A percentile compares a stretch with the other conserved stretches of the same genome.
These are phyloP conservation scores for Ophioceras dolichostomum DNA, from an alignment of 2,329 filamentous ascomycete species.

Conservation along the genomic window DNA sequence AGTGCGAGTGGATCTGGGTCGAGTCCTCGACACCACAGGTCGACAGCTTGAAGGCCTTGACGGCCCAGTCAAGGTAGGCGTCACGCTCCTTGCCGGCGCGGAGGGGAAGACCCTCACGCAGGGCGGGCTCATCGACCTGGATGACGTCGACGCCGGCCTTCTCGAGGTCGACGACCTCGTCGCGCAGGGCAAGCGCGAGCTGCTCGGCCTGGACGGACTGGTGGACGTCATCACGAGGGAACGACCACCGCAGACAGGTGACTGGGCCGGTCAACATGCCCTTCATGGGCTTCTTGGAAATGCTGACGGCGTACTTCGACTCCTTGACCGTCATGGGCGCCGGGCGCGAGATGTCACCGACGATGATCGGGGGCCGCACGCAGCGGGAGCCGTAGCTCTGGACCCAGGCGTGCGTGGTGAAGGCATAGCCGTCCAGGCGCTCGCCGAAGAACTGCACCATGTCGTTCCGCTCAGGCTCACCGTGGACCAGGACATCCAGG, in stretches of 20 bases:
- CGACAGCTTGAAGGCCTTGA: constrained; percentile 94
- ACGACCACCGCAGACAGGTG: constrained; percentile 98
- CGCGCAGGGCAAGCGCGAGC: constrained; percentile 93
- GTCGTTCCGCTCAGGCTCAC: constrained; percentile 99
- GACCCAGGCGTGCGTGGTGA: constrained; percentile 98
- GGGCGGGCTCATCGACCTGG: constrained; percentile 97
- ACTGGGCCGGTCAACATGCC: constrained; percentile 99
- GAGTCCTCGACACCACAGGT: constrained; percentile 88
- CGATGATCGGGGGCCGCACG: constrained; percentile 95
- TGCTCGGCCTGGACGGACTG: constrained; percentile 98
- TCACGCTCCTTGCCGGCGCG: constrained; percentile 88
- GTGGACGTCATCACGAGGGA: constrained; percentile 98
- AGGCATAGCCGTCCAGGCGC: constrained; percentile 90
- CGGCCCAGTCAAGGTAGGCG: constrained; percentile 94
- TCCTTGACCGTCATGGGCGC: constrained; percentile 99
- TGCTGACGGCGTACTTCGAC: constrained; percentile 93
- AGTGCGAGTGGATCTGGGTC: constrained; percentile 99
- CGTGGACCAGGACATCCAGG: constrained; percentile 95
- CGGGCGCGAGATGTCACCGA: constrained; percentile 95
- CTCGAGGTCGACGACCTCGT: constrained; percentile 97
- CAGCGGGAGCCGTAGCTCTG: constrained; percentile 96
- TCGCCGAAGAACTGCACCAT: constrained; percentile 99
- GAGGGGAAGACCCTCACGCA: constrained; percentile 98
- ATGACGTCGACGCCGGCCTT: constrained; percentile 94
- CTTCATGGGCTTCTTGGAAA: constrained; percentile 99